Conservation (phyloP, 768 basidiomycete genomes). For the Trametes cingulata region DNA sequence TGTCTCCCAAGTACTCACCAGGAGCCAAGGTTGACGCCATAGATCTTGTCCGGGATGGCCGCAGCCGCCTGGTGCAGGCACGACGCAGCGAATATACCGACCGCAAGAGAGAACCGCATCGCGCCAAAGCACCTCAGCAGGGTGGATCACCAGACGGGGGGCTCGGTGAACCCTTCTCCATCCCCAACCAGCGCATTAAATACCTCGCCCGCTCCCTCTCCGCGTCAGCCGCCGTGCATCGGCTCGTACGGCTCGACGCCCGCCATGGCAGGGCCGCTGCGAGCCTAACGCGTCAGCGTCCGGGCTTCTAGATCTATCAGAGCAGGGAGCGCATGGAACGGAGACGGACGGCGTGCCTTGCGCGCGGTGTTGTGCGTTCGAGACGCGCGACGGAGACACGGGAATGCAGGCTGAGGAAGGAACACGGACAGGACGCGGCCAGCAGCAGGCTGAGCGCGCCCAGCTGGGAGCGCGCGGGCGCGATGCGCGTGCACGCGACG, state of each 20-base stretch:
- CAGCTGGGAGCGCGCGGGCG: background rate
- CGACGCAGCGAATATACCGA: constrained; percentile 1
- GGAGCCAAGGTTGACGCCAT: constrained; percentile 72
- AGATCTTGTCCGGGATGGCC: constrained; percentile 46
- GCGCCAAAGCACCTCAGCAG: background rate
- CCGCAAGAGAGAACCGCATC: background rate
- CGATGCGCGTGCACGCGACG: constrained; percentile 5
- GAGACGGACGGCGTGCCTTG: constrained; percentile 1
- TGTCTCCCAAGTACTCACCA: constrained; percentile 43
- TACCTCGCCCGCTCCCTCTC: background rate
- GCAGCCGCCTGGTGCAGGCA: constrained; percentile 1
- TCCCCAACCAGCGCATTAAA: background rate
- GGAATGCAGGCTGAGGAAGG: background rate
- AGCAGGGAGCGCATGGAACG: constrained; percentile 5
- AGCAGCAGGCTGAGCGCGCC: background rate
- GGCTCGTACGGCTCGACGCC: constrained; percentile 1
- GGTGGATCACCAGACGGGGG: background rate
- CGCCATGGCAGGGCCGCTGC: background rate
- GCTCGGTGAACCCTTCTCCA: too few species aligned
- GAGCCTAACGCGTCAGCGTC: constrained; percentile 5
- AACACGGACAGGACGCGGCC: background rate
- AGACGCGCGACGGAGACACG: background rate
- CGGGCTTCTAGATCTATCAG: constrained; percentile 17
- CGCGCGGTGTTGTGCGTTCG: background rate
- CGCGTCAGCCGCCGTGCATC: background rate